Evolutionary conservation across 352 stramenopile species (phyloP), one percentile per base, ranked within the genome.

Genomic region (Phytophthora foliorum): DNA sequence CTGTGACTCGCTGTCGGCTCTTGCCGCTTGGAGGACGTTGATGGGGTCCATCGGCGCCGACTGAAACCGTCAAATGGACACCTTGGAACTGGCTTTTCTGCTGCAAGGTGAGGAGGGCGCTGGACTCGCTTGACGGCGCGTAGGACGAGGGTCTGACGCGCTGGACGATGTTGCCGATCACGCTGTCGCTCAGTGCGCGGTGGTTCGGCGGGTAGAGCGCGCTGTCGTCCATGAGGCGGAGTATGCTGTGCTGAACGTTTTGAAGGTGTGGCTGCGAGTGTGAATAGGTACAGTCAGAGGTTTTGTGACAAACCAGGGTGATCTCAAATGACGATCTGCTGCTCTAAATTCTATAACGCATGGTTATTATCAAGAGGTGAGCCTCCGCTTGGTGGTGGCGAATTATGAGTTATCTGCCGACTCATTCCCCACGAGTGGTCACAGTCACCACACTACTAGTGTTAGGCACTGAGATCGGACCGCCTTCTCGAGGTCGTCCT

Each of bases 171-270:
- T 51, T n/a, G 25, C 19, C 10, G 51, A 62, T 62, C 39, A 68
- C 32, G 10, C 22, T 31, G 21, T 62, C 53, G 45, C 45, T 69
- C 16, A 69, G 42, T 1, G 2, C 24, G 4, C 13, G 62, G 27
- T 16, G 44, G 48, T 69, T 64, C 13, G 54, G 54, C 10, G 54
- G 62, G 38, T 46, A 70, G 6, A 54, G 46, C 10, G 24, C 22
- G 21, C 44, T 63, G 46, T 31, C 4, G 16, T 67, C 27, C 59
- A 60, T 60, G 29, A 32, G 14, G 39, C 8, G 34, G 48, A 54
- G n/a, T 17, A 7, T 31, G 42, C 38, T 52, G 54, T 49, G 22
- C 24, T n/a, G 56, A n/a, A n/a, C n/a, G n/a, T n/a, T 49, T 24
- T 16, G 32, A 56, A 14, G 11, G 34, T 39, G 34, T 39, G 34